Percentiles rank a stretch among this genome's conserved stretches.
phyloP scores from a whole-genome alignment of 2,329 filamentous ascomycete species.

The Trichoderma aggressivum region DNA sequence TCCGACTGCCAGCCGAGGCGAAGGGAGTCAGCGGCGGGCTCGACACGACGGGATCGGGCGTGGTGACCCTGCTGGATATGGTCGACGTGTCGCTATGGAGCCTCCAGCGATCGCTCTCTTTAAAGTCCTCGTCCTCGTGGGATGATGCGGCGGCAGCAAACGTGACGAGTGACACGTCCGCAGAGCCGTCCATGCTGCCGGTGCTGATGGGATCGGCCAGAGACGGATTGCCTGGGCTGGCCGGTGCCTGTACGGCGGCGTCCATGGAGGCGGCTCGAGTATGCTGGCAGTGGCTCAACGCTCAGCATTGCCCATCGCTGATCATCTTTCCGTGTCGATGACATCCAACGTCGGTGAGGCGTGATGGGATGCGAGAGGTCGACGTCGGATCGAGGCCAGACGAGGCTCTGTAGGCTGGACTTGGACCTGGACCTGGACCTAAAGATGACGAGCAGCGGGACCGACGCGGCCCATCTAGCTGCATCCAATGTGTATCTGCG shows the following conservation, averaged over 20 bases:
- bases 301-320: conserved; percentile 23
- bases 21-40: conserved; percentile 22
- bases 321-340: neutral
- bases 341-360: conserved; percentile 14
- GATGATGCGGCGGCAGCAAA: conserved; percentile 23
- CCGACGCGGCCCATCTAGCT: neutral
- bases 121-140: conserved; percentile 28
- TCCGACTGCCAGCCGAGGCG: conserved; percentile 19
- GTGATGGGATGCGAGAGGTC: neutral
- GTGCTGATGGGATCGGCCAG: neutral
- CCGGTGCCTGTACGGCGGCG: conserved; percentile 13
- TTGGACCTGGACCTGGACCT: too few relatives aligned
- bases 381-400: conserved; percentile 6
- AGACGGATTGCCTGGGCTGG: conserved; percentile 6
- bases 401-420: conserved; percentile 11
- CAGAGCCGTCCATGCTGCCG: conserved; percentile 11
- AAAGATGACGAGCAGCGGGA: neutral
- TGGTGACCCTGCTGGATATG: conserved; percentile 30
- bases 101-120: conserved; percentile 28
- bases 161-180: conserved; percentile 8
- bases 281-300: conserved; percentile 18
- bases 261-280: conserved; percentile 23
- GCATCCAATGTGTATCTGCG: neutral
- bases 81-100: conserved; percentile 29
- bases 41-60: conserved; percentile 26